Conservation (phyloP, 257 asterid species). For the Penstemon newberryi region DNA sequence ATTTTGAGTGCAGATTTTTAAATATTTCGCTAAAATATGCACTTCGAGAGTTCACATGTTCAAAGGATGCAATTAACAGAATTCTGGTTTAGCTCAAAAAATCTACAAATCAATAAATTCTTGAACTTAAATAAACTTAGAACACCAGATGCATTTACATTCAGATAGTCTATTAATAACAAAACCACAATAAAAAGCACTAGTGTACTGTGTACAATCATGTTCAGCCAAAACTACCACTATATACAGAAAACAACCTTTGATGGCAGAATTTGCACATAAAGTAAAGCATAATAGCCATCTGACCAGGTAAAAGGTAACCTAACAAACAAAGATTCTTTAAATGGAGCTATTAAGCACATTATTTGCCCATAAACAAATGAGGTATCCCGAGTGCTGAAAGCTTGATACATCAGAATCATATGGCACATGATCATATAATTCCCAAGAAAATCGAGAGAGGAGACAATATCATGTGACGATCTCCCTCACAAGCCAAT, state of each 20-base stretch:
- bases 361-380: not conserved
- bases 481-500: constrained; percentile 93
- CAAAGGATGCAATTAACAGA: not conserved
- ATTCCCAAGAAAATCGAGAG: too few species aligned
- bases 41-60: too few species aligned
- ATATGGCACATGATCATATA: not conserved
- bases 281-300: not conserved
- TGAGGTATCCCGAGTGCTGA: not conserved
- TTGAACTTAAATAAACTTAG: not conserved
- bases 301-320: not conserved
- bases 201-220: not conserved
- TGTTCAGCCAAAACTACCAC: constrained; percentile 25
- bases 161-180: constrained; percentile 3
- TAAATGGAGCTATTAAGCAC: not conserved
- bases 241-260: constrained; percentile 18
- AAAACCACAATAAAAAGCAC: constrained; percentile 7
- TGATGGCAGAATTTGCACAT: constrained; percentile 7
- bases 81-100: not conserved
- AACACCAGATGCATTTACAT: constrained; percentile 7
- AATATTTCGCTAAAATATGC: not conserved
- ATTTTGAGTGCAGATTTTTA: too few species aligned
- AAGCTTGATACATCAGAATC: constrained; percentile 4
- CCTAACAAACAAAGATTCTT: not conserved
- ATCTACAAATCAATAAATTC: not conserved
- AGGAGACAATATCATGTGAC: constrained; percentile 43